Conservation (phyloP, 768 basidiomycete species). For the Leccinum imitatum region DNA sequence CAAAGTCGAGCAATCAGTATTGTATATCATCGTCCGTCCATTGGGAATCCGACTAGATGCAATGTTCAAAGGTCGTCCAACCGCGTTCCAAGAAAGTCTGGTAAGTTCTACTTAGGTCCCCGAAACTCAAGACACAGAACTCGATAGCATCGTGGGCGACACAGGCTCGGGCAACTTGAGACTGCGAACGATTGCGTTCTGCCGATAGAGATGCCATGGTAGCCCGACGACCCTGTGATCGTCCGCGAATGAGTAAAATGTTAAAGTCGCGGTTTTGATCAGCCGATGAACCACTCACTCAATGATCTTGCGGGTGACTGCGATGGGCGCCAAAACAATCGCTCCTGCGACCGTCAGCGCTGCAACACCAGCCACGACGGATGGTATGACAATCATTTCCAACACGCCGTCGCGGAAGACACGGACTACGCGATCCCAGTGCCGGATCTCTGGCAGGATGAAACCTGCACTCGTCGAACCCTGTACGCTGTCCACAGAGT, state of each 20-base stretch:
- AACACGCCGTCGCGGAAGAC: constrained; percentile 1
- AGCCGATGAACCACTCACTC: not conserved
- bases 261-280: not conserved
- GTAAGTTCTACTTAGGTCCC: not conserved
- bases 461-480: constrained; percentile 10
- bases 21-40: not conserved
- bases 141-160: not conserved
- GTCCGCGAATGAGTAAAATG: not conserved
- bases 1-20: not conserved
- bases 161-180: not conserved
- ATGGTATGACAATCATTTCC: constrained; percentile 5
- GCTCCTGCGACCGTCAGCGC: constrained; percentile 2
- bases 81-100: not conserved
- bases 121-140: not conserved
- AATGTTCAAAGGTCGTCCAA: not conserved
- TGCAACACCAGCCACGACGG: not conserved
- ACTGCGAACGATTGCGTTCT: constrained; percentile 6
- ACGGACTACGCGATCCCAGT: constrained; percentile 10
- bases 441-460: constrained; percentile 6
- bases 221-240: constrained; percentile 1
- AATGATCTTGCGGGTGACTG: not conserved
- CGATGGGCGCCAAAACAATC: constrained; percentile 1
- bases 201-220: constrained; percentile 8
- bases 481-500: constrained; percentile 11
- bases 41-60: not conserved